These are phyloP conservation scores for Pelargonium fulgidum DNA, from an alignment of 441 rosid genomes.

Conservation along the genomic window DNA sequence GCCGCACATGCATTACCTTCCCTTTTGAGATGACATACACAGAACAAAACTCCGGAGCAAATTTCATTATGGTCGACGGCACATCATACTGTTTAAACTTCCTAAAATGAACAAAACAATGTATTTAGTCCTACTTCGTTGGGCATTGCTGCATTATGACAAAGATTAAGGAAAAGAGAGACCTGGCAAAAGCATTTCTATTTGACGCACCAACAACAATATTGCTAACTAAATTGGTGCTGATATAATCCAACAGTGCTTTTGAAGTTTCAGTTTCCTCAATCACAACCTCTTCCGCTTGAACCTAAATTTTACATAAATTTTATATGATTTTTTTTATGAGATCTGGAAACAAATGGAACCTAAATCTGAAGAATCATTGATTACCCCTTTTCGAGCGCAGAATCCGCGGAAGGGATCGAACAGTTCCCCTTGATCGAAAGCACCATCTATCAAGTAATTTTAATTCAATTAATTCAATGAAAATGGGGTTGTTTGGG, in stretches of 20 bases:
- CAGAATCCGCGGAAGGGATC: slow-evolving; percentile 48
- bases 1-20: slow-evolving; percentile 38
- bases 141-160: too few species aligned
- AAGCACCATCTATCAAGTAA: too few species aligned
- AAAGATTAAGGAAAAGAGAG: too few species aligned
- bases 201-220: slow-evolving; percentile 56
- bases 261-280: slow-evolving; percentile 56
- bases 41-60: slow-evolving; percentile 64
- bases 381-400: slow-evolving; percentile 54
- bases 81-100: slow-evolving; percentile 53
- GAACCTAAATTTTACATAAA: slow-evolving; percentile 34
- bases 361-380: background rate
- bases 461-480: slow-evolving; percentile 2
- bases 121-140: too few species aligned
- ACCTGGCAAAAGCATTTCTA: slow-evolving; percentile 41
- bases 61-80: slow-evolving; percentile 37
- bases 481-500: background rate
- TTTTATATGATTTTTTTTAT: too few species aligned
- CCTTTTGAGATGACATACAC: slow-evolving; percentile 70
- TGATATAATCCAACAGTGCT: slow-evolving; percentile 51
- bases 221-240: slow-evolving; percentile 45
- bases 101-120: slow-evolving; percentile 14
- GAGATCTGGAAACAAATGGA: background rate
- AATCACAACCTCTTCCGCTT: slow-evolving; percentile 47
- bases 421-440: slow-evolving; percentile 37